phyloP scores from a whole-genome alignment of 805 yeast genomes.

The Myxozyma mucilagina region DNA sequence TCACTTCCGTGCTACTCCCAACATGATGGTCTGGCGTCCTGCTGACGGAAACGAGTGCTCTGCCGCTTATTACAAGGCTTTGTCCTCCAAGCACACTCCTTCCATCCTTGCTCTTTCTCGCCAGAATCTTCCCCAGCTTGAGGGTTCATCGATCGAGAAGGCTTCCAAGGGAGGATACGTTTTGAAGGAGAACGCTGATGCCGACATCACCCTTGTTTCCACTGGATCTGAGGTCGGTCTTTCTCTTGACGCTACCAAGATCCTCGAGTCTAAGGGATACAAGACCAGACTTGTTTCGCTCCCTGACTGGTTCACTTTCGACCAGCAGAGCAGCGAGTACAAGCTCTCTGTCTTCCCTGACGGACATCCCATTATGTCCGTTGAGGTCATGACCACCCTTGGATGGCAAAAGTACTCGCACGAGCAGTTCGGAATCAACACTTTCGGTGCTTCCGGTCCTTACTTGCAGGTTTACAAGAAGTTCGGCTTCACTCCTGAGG shows the following conservation, averaged over 20 bases:
- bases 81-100: slow-evolving; percentile 62
- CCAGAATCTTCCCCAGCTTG: slow-evolving; percentile 85
- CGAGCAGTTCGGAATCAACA: slow-evolving; percentile 92
- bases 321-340: slow-evolving; percentile 74
- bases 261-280: slow-evolving; percentile 63
- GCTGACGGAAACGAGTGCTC: slow-evolving; percentile 56
- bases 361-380: slow-evolving; percentile 87
- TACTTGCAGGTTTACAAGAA: slow-evolving; percentile 75
- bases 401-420: slow-evolving; percentile 97
- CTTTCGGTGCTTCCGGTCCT: slow-evolving; percentile 96
- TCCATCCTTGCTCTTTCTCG: slow-evolving; percentile 72
- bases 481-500: slow-evolving; percentile 92
- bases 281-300: slow-evolving; percentile 83
- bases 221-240: slow-evolving; percentile 94
- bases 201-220: slow-evolving; percentile 75
- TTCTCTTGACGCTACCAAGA: slow-evolving; percentile 78
- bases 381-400: slow-evolving; percentile 86
- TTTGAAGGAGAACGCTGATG: slow-evolving; percentile 55
- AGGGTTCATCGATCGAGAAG: slow-evolving; percentile 86
- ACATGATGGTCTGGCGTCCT: slow-evolving; percentile 52
- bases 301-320: slow-evolving; percentile 92
- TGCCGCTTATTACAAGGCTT: slow-evolving; percentile 59
- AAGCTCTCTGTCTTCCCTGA: slow-evolving; percentile 87
- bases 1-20: slow-evolving; percentile 55
- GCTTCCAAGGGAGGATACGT: slow-evolving; percentile 95